phyloP scores from a whole-genome alignment of 345 rosid genomes.

The Garcia nutans region DNA sequence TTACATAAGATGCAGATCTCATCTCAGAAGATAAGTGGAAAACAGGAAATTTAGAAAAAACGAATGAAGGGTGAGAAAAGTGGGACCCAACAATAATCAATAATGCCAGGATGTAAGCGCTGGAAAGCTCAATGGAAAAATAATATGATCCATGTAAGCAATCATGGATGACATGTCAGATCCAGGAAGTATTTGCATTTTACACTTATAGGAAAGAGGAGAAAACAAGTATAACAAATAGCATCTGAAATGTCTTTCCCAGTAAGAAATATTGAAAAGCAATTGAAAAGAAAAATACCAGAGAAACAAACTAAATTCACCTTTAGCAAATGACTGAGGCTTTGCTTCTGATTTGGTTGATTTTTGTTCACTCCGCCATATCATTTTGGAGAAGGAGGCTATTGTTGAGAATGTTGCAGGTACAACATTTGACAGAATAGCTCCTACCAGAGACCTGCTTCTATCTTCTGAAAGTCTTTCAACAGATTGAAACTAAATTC shows the following conservation, averaged over 20 bases:
- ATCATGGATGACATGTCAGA: not conserved
- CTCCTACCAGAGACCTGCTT: constrained; percentile 85
- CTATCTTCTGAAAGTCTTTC: constrained; percentile 88
- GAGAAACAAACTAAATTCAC: constrained; percentile 32
- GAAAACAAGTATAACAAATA: not conserved
- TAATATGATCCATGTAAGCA: not conserved
- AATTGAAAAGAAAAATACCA: not conserved
- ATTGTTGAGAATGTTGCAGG: constrained; percentile 95
- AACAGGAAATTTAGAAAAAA: not conserved
- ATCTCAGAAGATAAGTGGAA: not conserved
- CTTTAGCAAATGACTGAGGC: constrained; percentile 84
- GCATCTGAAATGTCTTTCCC: not conserved
- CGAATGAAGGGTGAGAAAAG: not conserved
- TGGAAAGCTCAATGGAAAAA: not conserved
- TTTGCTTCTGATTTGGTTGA: constrained; percentile 58
- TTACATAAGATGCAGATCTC: not conserved
- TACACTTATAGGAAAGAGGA: not conserved
- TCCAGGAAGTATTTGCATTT: not conserved
- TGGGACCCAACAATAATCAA: not conserved
- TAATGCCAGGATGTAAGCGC: not conserved
- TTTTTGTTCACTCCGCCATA: constrained; percentile 77
- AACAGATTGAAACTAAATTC: constrained; percentile 20
- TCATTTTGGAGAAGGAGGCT: constrained; percentile 79
- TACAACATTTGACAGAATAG: constrained; percentile 86
- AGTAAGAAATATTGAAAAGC: not conserved